Evolutionary conservation across 192 early-diverging fungal species (phyloP), one percentile per base, ranked within the genome.

Genomic region (Rhizophagus prolifer): DNA sequence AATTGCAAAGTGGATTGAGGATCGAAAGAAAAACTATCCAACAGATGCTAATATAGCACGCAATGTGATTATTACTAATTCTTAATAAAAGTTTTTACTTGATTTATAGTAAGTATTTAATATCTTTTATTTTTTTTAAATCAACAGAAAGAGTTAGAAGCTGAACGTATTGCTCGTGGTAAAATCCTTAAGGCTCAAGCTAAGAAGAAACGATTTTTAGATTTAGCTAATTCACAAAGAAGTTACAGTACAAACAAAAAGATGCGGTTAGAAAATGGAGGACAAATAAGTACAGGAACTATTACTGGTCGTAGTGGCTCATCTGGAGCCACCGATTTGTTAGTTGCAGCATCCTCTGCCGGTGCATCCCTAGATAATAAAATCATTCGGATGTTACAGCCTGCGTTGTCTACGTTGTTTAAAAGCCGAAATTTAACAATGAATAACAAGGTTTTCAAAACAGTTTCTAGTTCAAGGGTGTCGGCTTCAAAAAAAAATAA

Each of bases 1-100:
- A 41, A 90, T 95, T 41, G 91, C 81, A 2, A 83, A 89, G n/a
- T 96, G 94, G 93, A 95, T 95, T 38, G 91, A 85, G 30, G 93
- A 92, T 60, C 79, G 95, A 59, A 94, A 93, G 70, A 89, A 85
- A 70, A 89, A 87, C 62, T 96, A 91, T 83, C 95, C 95, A 28
- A 94, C 92, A 0, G 81, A 89, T 41, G 87, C 77, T 25, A 95
- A 92, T 79, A 83, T 94, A 14, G 79, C 70, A 28, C 76, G 84
- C 64, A 95, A 95, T 69, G 88, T 90, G 78, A 19, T 38, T n/a
- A 23, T n/a, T 54, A 1, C 19, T 50, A 46, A 47, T 50, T 46
- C 13, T 34, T 71, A 54, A 41, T 44, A 70, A 26, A 50, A 28
- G 6, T 38, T 38, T 38, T 38, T 38, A 38, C 36, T 9, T 38